Evolutionary conservation across 768 basidiomycete species (phyloP).

Genomic region (Naganishia onofrii): DNA sequence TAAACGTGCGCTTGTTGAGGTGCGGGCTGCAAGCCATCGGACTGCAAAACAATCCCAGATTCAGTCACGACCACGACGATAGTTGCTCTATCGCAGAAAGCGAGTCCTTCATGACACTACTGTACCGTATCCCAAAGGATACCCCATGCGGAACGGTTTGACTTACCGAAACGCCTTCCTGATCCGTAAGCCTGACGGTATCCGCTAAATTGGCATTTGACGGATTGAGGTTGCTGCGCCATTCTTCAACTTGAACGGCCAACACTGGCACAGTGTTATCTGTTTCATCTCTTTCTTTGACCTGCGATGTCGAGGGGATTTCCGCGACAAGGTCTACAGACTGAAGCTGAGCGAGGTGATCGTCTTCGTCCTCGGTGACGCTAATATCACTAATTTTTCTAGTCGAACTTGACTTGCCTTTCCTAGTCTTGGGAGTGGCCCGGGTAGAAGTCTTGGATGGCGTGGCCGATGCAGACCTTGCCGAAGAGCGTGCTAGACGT

Average conservation of each 20-base stretch:
- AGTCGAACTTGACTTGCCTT: background rate
- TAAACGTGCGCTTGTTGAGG: background rate
- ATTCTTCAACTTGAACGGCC: slow-evolving; percentile 4
- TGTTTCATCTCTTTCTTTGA: background rate
- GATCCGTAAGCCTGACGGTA: background rate
- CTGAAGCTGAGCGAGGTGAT: background rate
- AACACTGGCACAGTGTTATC: background rate
- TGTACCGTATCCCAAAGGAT: no score
- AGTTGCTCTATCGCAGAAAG: no score
- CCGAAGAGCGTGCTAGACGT: background rate
- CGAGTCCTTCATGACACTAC: no score
- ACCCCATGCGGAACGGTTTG: background rate
- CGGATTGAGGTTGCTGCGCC: slow-evolving; percentile 2
- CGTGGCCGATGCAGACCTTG: slow-evolving; percentile 1
- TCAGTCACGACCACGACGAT: no score
- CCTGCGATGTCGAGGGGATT: background rate
- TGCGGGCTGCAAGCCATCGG: background rate
- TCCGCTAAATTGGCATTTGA: slow-evolving; percentile 10
- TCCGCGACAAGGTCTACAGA: background rate
- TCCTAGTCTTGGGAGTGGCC: background rate
- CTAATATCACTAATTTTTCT: slow-evolving; percentile 11
- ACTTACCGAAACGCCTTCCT: background rate
- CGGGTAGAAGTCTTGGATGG: background rate
- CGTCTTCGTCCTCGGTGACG: slow-evolving; percentile 14
- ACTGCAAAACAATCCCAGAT: no score